Percentiles rank a stretch among this genome's conserved stretches.
Conservation (phyloP, 495 filamentous ascomycete genomes). For the Letharia columbiana region DNA sequence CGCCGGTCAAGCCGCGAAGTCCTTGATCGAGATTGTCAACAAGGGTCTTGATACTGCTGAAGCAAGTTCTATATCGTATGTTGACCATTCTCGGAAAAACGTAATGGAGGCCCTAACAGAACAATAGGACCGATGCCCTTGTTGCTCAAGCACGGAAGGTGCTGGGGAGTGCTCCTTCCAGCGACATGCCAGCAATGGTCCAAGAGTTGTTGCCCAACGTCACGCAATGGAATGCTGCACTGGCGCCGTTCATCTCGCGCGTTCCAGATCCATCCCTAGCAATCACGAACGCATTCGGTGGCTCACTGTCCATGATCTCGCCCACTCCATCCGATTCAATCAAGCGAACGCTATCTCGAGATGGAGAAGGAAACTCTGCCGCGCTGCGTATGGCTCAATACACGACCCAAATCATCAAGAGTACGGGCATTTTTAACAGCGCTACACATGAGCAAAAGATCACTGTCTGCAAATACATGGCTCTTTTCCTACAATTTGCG, state of each 20-base stretch:
- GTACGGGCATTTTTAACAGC: conserved; percentile 20
- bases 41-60: conserved; percentile 43
- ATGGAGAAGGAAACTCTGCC: conserved; percentile 58
- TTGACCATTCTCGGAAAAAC: conserved; percentile 9
- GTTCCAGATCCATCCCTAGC: conserved; percentile 55
- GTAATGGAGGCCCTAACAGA: conserved; percentile 4
- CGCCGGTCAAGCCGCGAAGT: conserved; percentile 25
- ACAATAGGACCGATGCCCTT: conserved; percentile 44
- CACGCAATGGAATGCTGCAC: conserved; percentile 41
- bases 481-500: conserved; percentile 49
- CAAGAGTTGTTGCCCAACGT: conserved; percentile 42
- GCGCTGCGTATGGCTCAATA: conserved; percentile 68
- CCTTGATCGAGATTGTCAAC: conserved; percentile 44
- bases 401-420: conserved; percentile 24
- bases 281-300: conserved; percentile 62
- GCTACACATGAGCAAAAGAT: conserved; percentile 16
- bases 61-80: conserved; percentile 42
- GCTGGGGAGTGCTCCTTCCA: conserved; percentile 32
- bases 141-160: conserved; percentile 45
- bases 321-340: conserved; percentile 22
- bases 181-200: conserved; percentile 28
- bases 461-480: conserved; percentile 36
- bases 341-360: conserved; percentile 38
- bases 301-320: conserved; percentile 57
- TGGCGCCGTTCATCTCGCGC: conserved; percentile 51